Base-by-base conservation (phyloP, 305 asterid species). In the Fraxinus angustifolia region DNA sequence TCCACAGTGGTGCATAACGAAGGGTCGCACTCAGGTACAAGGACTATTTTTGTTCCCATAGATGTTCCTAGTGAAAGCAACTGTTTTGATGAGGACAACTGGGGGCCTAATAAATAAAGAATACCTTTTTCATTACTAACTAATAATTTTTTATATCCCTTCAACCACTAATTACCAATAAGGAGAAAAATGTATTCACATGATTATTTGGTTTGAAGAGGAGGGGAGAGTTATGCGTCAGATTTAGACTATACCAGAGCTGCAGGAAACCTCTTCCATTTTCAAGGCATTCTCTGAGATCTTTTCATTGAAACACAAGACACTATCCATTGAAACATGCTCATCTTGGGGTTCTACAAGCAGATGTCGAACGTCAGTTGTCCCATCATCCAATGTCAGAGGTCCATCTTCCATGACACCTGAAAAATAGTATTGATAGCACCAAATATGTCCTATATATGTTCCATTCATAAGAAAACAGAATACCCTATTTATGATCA, bases 301-400 rank as follows among this genome's bases (percentile, higher is more conserved):
- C 90, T 88, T 90, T 86, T 89, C 89, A 70, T 75, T 84, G 82
- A 87, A 88, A 80, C 91, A 86, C 79, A 88, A 79, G 88, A 87
- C 90, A 85, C 90, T 86, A 84, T 92, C 92, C 87, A 89, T 86
- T 68, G 94, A 89, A 65, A 84, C 89, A 82, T 88, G 87, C 82
- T 78, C 92, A 82, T 88, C 92, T 83, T 83, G 88, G 81, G 92
- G 90, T 88, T 91, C 95, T 87, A 90, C 88, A 83, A 91, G 91
- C 85, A 93, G 82, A 65, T 85, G 84, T 76, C 90, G 91, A 84
- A 91, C 91, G 80, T 92, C 93, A 83, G 86, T 91, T 33, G 88
- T 83, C 88, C 91, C 93, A 78, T 90, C 97, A 79, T 89, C 93
- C 87, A 83, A 80, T 62, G 87, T 78, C 79, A 88, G 85, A 88